Evolutionary conservation across 805 yeast species (phyloP).

Genomic region (Yamadazyma ubonensis): DNA sequence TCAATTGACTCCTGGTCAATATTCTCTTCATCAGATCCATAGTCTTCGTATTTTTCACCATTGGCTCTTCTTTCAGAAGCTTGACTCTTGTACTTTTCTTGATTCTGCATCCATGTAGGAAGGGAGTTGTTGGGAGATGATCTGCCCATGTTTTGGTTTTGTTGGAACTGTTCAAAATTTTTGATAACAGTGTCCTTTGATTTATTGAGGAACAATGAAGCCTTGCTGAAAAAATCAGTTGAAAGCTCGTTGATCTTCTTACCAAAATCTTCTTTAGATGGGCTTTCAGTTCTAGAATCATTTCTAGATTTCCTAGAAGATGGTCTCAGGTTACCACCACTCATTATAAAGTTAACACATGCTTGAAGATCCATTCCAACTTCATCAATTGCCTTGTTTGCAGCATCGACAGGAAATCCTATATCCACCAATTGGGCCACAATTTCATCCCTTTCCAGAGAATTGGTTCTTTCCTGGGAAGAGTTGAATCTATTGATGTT

Average conservation of each 20-base stretch:
- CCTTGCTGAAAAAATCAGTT: conserved; percentile 54
- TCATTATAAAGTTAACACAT: conserved; percentile 69
- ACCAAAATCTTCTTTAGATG: conserved; percentile 21
- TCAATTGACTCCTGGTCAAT: conserved; percentile 43
- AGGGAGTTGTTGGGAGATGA: conserved; percentile 21
- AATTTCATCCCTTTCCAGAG: conserved; percentile 38
- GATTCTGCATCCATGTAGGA: conserved; percentile 78
- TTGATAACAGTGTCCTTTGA: conserved; percentile 61
- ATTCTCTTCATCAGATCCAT: conserved; percentile 49
- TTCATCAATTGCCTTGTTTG: conserved; percentile 56
- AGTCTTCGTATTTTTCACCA: conserved; percentile 41
- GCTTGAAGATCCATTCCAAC: conserved; percentile 61
- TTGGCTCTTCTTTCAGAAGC: conserved; percentile 32
- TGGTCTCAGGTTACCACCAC: conserved; percentile 17
- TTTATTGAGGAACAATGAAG: conserved; percentile 55
- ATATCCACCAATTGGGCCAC: conserved; percentile 74
- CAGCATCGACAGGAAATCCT: conserved; percentile 67
- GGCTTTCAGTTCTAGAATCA: conserved; percentile 9
- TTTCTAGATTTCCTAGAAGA: background rate
- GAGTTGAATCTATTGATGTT: no score
- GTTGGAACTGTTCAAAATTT: conserved; percentile 59
- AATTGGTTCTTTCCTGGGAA: no score
- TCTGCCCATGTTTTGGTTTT: conserved; percentile 12
- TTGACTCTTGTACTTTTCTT: conserved; percentile 42
- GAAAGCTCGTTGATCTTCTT: conserved; percentile 53